These are phyloP conservation scores for Gliomastix tumulicola DNA, from an alignment of 2,329 filamentous ascomycete genomes.

Conservation along the genomic window DNA sequence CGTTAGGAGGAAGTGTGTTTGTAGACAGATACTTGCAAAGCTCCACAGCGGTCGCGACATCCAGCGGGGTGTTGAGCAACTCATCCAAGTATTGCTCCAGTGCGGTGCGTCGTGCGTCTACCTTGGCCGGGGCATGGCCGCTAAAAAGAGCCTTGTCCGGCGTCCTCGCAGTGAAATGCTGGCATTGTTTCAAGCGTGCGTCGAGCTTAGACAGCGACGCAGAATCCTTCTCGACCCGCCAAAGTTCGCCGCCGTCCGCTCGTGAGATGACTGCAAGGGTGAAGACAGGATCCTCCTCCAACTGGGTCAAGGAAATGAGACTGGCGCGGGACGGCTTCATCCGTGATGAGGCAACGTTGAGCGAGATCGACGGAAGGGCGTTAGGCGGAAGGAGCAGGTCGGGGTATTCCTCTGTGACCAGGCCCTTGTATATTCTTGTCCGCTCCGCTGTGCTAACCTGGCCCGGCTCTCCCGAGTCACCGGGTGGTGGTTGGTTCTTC, in stretches of 20 bases:
- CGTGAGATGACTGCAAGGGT: slow-evolving; percentile 80
- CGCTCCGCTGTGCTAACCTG: slow-evolving; percentile 19
- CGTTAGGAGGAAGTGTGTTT: slow-evolving; percentile 54
- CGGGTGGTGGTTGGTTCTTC: no score
- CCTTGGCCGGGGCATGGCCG: slow-evolving; percentile 86
- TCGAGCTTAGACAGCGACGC: slow-evolving; percentile 76
- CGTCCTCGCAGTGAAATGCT: slow-evolving; percentile 65
- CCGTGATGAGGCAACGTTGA: slow-evolving; percentile 89
- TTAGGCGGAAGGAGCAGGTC: slow-evolving; percentile 82
- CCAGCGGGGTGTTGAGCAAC: slow-evolving; percentile 75
- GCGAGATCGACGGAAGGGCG: slow-evolving; percentile 75
- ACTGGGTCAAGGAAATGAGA: slow-evolving; percentile 68
- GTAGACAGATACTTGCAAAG: slow-evolving; percentile 83
- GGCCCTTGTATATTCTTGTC: slow-evolving; percentile 62
- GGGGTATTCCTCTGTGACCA: slow-evolving; percentile 81
- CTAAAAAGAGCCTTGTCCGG: slow-evolving; percentile 84
- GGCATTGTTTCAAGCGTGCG: slow-evolving; percentile 66
- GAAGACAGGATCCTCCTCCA: slow-evolving; percentile 91
- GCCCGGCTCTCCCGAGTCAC: slow-evolving; percentile 7
- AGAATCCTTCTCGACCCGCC: slow-evolving; percentile 91
- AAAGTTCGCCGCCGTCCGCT: slow-evolving; percentile 70
- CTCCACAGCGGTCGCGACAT: slow-evolving; percentile 67
- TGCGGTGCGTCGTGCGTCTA: slow-evolving; percentile 77
- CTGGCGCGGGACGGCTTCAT: slow-evolving; percentile 87
- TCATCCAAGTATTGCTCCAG: slow-evolving; percentile 82